A percentile compares a stretch with the other conserved stretches of the same genome.
Conservation (phyloP, 305 asterid genomes). For the Ilex paraguariensis region DNA sequence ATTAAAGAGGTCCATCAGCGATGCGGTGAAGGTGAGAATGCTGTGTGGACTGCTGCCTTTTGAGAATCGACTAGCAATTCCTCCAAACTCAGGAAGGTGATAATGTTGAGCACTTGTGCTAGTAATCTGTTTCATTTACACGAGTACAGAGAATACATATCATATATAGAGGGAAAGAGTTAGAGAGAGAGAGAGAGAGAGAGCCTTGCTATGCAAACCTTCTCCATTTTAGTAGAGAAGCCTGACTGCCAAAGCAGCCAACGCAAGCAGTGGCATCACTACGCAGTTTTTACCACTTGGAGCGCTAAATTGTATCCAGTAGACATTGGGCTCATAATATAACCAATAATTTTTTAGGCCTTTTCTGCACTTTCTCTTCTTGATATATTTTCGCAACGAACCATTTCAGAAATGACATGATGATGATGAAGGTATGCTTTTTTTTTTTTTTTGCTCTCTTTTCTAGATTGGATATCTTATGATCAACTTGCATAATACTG, state of each 20-base stretch:
- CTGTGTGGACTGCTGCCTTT: constrained; percentile 36
- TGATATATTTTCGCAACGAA: no score
- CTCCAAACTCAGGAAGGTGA: no score
- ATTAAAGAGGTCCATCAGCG: constrained; percentile 53
- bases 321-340: constrained; percentile 18
- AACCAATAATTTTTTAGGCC: constrained; percentile 5
- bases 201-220: constrained; percentile 32
- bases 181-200: constrained; percentile 4
- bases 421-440: no score
- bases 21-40: constrained; percentile 48
- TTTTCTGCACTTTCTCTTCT: background rate
- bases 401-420: no score
- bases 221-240: constrained; percentile 71
- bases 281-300: constrained; percentile 8
- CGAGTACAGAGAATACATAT: no score
- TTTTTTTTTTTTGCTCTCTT: no score
- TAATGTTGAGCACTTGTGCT: no score
- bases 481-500: no score
- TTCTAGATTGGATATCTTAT: no score
- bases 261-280: constrained; percentile 17
- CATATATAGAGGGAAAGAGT: no score
- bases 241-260: constrained; percentile 40
- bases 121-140: no score
- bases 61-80: constrained; percentile 3
- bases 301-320: constrained; percentile 15